phyloP scores from a whole-genome alignment of 495 filamentous ascomycete species.

The Aspergillus steynii region DNA sequence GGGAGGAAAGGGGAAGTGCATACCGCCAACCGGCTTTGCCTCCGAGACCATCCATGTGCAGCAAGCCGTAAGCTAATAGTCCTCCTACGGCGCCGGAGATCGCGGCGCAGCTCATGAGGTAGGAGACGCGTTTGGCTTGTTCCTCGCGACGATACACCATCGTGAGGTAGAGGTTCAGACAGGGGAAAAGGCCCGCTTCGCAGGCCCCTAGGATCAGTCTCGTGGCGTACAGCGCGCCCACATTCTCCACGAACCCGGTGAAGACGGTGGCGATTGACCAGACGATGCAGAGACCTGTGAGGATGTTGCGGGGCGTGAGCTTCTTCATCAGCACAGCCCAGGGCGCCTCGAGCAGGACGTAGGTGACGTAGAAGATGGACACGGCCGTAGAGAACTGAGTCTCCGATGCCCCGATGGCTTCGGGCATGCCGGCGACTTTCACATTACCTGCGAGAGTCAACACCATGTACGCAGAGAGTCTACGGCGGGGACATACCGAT shows the following conservation, averaged over 20 bases:
- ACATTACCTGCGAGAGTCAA: constrained; percentile 38
- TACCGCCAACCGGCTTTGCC: constrained; percentile 45
- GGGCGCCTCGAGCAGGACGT: constrained; percentile 47
- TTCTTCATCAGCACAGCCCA: constrained; percentile 50
- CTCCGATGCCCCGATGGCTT: constrained; percentile 42
- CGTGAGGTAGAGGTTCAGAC: constrained; percentile 53
- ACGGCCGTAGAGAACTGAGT: constrained; percentile 49
- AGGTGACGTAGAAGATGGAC: constrained; percentile 54
- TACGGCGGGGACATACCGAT: constrained; percentile 34
- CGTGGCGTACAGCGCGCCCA: constrained; percentile 52
- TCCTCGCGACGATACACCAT: constrained; percentile 52
- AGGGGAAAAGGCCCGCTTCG: constrained; percentile 72
- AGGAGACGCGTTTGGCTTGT: constrained; percentile 44
- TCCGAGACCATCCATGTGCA: constrained; percentile 24
- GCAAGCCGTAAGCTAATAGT: constrained; percentile 45
- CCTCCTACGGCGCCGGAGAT: constrained; percentile 47
- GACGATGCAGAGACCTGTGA: constrained; percentile 41
- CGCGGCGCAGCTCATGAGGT: constrained; percentile 44
- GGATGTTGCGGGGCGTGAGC: constrained; percentile 42
- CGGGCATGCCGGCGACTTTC: constrained; percentile 45
- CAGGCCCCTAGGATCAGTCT: constrained; percentile 62
- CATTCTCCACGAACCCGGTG: constrained; percentile 51
- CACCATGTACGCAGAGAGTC: background rate
- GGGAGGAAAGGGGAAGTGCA: background rate
- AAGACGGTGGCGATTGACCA: constrained; percentile 57